Evolutionary conservation across 768 basidiomycete genomes (phyloP), one percentile per base, ranked within the genome.

Genomic region (Hypholoma fasciculare): DNA sequence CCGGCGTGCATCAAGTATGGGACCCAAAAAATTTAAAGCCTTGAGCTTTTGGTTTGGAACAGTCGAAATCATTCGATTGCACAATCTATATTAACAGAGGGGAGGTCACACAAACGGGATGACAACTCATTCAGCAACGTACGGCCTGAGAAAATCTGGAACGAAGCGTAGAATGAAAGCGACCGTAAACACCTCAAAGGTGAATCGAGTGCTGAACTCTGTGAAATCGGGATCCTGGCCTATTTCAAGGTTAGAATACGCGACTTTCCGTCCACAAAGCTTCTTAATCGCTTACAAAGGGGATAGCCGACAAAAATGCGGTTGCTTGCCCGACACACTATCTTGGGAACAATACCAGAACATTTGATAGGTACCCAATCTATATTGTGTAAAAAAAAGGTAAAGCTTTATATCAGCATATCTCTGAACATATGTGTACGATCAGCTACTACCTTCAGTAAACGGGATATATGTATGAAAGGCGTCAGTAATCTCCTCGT

Each of bases 241-340:
- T 65, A 19, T 3, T 36, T 3, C 1, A 5, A 36, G 17, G 40
- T 5, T 8, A 17, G 6, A 36, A 47, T 37, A 4, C 17, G 34
- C 2, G 19, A 44, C 13, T 11, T 5, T 47, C 20, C 4, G 23
- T 23, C 23, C 23, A 23, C 23, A 23, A 17, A 11, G 11, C 1
- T n/a, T 36, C 39, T 5, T 30, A 16, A 34, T 19, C 20, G 69
- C 76, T 23, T 44, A 81, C 83, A 83, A 1, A 80, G 50, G 2
- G 82, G 80, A 30, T 75, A 65, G 0, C 83, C 84, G 5, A 85
- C 77, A 53, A 85, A 80, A 0, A 75, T 47, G 16, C 84, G 74
- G 59, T 80, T 82, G 49, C 67, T 77, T 3, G 71, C 66, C 39
- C 79, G 74, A 37, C 73, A 70, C 11, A 84, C 64, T 14, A 83